Evolutionary conservation across 164 flowering plant genomes (phyloP).

Genomic region (Platanus orientalis): DNA sequence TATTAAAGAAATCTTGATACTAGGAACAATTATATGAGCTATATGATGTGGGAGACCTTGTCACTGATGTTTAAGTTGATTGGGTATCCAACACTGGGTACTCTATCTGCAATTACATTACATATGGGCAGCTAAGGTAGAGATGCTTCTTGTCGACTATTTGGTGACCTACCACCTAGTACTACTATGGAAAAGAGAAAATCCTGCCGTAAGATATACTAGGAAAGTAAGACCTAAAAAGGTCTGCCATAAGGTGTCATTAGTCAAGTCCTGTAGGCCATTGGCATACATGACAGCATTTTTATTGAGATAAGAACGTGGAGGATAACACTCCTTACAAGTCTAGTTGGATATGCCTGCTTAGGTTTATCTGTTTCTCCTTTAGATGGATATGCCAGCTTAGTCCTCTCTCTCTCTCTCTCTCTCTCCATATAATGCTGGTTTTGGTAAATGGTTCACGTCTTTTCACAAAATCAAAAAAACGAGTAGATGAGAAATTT

Average conservation of each 20-base stretch:
- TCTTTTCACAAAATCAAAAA: conserved; percentile 3
- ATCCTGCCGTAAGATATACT: background rate
- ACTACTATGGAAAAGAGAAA: background rate
- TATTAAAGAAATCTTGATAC: background rate
- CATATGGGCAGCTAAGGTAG: background rate
- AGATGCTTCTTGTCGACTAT: background rate
- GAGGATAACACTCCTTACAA: background rate
- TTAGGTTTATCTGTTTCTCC: too few relatives aligned
- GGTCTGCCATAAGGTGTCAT: background rate
- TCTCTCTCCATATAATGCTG: background rate
- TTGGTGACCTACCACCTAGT: background rate
- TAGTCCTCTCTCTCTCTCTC: background rate
- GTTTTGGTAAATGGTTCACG: background rate
- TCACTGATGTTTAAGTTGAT: background rate
- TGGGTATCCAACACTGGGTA: background rate
- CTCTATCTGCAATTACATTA: background rate
- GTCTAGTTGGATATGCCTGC: background rate
- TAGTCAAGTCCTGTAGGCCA: background rate
- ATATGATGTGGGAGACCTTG: background rate
- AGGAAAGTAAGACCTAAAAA: background rate
- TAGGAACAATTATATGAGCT: background rate
- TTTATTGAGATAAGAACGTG: background rate
- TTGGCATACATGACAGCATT: background rate
- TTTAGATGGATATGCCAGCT: background rate
- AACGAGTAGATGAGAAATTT: background rate